Percentiles rank a stretch among this genome's conserved stretches.
Conservation (phyloP, 148 eudicot genomes). For the Vaccinium vitisidaea region DNA sequence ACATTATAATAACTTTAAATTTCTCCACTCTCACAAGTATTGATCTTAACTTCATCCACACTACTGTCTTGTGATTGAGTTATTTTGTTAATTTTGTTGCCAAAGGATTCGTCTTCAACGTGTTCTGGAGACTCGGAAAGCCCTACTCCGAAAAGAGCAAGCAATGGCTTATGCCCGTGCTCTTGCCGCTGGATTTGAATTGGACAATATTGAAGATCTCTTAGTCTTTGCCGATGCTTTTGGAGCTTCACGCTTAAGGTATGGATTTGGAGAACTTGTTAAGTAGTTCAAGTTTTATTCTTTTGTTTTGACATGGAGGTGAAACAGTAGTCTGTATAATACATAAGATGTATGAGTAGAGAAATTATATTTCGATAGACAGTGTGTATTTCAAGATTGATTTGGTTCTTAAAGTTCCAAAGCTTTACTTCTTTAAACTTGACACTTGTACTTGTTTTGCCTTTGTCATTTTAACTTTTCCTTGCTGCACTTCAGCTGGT, state of each 20-base stretch:
- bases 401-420: background rate
- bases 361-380: background rate
- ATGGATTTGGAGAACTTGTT: background rate
- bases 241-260: conserved; percentile 59
- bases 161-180: conserved; percentile 72
- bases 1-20: conserved; percentile 15
- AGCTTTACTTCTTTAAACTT: background rate
- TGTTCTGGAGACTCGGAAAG: conserved; percentile 48
- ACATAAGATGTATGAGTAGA: background rate
- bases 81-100: conserved; percentile 16
- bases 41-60: background rate
- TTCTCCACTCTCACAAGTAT: background rate
- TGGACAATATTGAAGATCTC: conserved; percentile 45
- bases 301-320: background rate
- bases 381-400: background rate
- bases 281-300: background rate
- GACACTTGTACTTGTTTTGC: background rate
- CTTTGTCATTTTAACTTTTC: background rate
- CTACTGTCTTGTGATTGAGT: conserved; percentile 6
- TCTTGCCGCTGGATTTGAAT: conserved; percentile 56
- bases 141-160: conserved; percentile 53
- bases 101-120: conserved; percentile 50
- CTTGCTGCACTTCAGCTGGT: background rate
- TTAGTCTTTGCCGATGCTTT: conserved; percentile 48
- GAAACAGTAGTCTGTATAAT: background rate